Base-by-base conservation (phyloP, 352 stramenopile species). In the Globisporangium takayamanum region DNA sequence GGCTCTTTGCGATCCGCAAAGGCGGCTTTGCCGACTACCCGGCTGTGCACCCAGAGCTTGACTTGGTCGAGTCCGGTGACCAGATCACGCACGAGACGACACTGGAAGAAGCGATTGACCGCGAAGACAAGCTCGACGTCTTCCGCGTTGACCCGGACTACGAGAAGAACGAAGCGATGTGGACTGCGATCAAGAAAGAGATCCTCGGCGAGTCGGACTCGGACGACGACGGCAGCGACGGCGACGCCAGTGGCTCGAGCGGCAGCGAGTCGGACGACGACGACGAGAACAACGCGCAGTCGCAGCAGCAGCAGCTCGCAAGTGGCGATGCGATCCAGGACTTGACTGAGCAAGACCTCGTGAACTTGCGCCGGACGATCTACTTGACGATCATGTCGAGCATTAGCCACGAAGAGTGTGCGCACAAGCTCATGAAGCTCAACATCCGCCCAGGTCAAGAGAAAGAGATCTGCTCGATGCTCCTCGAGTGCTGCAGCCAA, bases 381-480 rank as follows among this genome's bases (percentile, higher is more conserved):
- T 99, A 99, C 70, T 70, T 99, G 55, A 99, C 97, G 11, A 99
- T 99, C 72, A 99, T 99, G 97, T 99, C 93, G 26, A 98, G 90
- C 69, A 96, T 98, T 20, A 96, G 91, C 5, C 98, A 99, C 74
- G 97, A 99, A 78, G 97, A 99, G 70, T 99, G 95, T 59, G 92
- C 93, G 11, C 97, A 99, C 84, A 99, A 99, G 73, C 78, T 99
- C 20, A 85, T 98, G 50, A 98, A 98, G 70, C 83, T 99, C 53
- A 91, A 98, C 64, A 98, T 99, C 57, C 95, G 94, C 10, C 70
- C 86, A 7, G 97, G 97, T 6, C 87, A 98, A 48, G 97, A 99
- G 72, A 91, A 90, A 50, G 97, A 99, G 67, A 92, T 99, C 15
- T 98, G 97, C 62, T 98, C 98, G 58, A 99, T 99, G 97, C 76